Conservation (phyloP, 768 basidiomycete species). For the Agrocybe pediades region DNA sequence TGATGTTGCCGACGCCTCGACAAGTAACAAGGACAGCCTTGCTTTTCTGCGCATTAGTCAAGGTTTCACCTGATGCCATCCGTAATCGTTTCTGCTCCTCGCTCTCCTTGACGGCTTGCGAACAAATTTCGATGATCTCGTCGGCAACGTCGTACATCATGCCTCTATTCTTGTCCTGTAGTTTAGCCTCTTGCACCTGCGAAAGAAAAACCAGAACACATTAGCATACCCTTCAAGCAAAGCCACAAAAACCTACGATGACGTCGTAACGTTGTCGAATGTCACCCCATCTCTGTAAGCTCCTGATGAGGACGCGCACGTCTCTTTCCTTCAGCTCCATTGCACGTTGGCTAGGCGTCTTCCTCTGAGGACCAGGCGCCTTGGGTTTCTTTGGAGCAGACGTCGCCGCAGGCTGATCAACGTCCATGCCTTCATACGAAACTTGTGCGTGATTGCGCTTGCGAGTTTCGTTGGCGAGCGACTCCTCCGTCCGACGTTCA, state of each 20-base stretch:
- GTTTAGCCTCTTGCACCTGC: conserved; percentile 86
- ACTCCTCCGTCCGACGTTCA: conserved; percentile 70
- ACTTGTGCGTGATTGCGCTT: conserved; percentile 87
- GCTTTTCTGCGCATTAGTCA: conserved; percentile 93
- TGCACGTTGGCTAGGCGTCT: conserved; percentile 91
- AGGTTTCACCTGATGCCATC: conserved; percentile 80
- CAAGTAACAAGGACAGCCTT: conserved; percentile 95
- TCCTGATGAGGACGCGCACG: conserved; percentile 91
- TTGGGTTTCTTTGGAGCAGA: conserved; percentile 77
- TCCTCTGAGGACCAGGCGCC: conserved; percentile 70
- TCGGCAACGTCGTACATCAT: conserved; percentile 92
- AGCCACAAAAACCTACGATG: conserved; percentile 63
- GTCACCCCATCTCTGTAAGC: conserved; percentile 97
- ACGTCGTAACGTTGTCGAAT: conserved; percentile 92
- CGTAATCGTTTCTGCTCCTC: conserved; percentile 78
- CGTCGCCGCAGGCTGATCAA: conserved; percentile 66
- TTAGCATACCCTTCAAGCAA: conserved; percentile 4
- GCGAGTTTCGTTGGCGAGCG: conserved; percentile 66
- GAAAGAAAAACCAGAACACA: conserved; percentile 1
- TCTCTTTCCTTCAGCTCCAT: conserved; percentile 98
- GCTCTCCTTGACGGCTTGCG: conserved; percentile 80
- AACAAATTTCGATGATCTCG: conserved; percentile 88
- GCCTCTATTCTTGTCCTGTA: conserved; percentile 91
- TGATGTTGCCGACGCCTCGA: conserved; percentile 89
- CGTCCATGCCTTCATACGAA: conserved; percentile 94